Base-by-base conservation (phyloP, 2,329 filamentous ascomycete species). In the Cladophialophora yegresii region DNA sequence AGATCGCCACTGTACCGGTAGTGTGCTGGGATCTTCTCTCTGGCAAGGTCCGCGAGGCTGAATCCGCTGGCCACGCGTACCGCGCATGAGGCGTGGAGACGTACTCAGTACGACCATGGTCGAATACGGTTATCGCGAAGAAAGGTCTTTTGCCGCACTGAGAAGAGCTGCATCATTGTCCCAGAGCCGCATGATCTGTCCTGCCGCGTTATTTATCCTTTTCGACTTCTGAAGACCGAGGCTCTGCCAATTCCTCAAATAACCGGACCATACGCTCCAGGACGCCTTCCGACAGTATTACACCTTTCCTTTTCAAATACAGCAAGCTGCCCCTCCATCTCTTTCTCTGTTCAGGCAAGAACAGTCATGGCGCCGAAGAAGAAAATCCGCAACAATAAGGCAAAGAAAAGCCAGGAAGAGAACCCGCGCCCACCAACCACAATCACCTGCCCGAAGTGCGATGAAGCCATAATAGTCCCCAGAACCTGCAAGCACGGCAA, bases 401-500 rank as follows among this genome's bases (percentile, higher is more conserved):
- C 50, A 22, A 43, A 32, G 36, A 53, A 53, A 28, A 32, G 28
- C 23, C 32, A 28, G 47, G 23, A 32, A 50, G n/a, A 50, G 10
- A 16, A 20, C 57, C 10, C 54, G 20, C 59, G 12, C 9, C 16
- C 50, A 5, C 51, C 36, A 10, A 60, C 58, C 30, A 66, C 63
- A 5, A 26, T 66, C 32, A 10, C 50, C 32, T 66, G 63, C 51
- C 30, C 28, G n/a, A n/a, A 45, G 7, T 66, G 63, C 36, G 20
- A 28, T 13, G 55, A 59, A 20, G 22, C 28, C 23, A 66, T 66
- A 55, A 54, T 56, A n/a, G 45, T 66, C 7, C 63, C 63, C 23
- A 54, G 26, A 23, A 32, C 36, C 13, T 66, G 63, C 55, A 66
- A 60, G 32, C 63, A 66, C 45, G 63, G 60, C 59, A 66, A 62